phyloP scores from a whole-genome alignment of 2,329 filamentous ascomycete genomes.

The Aspergillus phoenicis region DNA sequence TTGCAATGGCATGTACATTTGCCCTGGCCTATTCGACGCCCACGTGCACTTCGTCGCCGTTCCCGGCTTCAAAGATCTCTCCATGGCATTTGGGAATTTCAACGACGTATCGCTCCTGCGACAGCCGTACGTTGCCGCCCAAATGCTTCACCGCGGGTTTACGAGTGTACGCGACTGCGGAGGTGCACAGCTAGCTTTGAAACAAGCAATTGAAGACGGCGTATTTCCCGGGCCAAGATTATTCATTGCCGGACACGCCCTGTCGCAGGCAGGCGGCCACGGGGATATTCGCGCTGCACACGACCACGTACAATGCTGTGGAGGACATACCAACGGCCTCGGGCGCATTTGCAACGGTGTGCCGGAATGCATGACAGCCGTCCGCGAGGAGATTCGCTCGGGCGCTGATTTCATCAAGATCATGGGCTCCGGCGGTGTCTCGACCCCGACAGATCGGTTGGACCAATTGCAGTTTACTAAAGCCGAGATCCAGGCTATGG shows the following conservation, averaged over 20 bases:
- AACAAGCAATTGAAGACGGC: conserved; percentile 58
- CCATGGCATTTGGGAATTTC: conserved; percentile 26
- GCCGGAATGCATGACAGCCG: conserved; percentile 55
- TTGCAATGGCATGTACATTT: conserved; percentile 25
- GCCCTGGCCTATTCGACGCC: conserved; percentile 30
- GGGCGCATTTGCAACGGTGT: conserved; percentile 58
- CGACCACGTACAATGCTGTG: conserved; percentile 48
- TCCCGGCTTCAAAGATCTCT: conserved; percentile 26
- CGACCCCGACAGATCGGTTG: conserved; percentile 58
- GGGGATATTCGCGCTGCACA: conserved; percentile 54
- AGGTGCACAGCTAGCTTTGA: conserved; percentile 56
- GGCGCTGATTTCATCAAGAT: conserved; percentile 66
- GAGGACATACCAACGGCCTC: conserved; percentile 40
- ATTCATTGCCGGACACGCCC: conserved; percentile 57
- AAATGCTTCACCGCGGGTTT: conserved; percentile 61
- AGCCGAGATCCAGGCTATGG: conserved; percentile 59
- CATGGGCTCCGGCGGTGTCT: conserved; percentile 61
- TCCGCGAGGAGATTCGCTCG: conserved; percentile 57
- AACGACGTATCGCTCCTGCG: conserved; percentile 27
- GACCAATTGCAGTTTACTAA: conserved; percentile 59
- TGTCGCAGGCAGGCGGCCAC: conserved; percentile 63
- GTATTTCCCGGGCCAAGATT: conserved; percentile 59
- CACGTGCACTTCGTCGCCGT: conserved; percentile 32
- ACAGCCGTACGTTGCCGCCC: conserved; percentile 26
- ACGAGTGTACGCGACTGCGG: conserved; percentile 62